A percentile compares a stretch with the other conserved stretches of the same genome.
These are phyloP conservation scores for Nepenthes alata DNA, from an alignment of 179 eudicot genomes.

Conservation along the genomic window DNA sequence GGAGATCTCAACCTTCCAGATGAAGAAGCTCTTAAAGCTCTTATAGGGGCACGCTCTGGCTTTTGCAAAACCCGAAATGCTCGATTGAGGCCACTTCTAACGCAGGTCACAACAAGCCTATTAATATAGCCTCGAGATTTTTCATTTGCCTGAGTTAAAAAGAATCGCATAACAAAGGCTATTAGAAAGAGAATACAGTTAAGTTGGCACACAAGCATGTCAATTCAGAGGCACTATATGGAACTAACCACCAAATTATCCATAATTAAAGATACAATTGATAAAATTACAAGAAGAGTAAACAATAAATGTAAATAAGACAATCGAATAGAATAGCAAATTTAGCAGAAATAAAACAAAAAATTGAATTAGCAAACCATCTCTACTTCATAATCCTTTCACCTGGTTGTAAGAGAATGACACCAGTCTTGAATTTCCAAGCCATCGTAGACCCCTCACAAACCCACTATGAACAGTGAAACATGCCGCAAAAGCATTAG, in stretches of 20 bases:
- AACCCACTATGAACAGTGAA: constrained; percentile 67
- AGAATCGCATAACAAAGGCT: neutral
- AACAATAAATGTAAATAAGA: neutral
- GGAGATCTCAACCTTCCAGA: constrained; percentile 66
- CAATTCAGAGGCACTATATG: too few species aligned
- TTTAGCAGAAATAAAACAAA: constrained; percentile 3
- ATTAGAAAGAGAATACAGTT: too few species aligned
- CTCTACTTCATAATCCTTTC: constrained; percentile 1
- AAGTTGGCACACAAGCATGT: too few species aligned
- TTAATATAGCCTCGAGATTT: constrained; percentile 80
- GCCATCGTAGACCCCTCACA: constrained; percentile 95
- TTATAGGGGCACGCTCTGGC: constrained; percentile 93
- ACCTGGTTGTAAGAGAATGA: constrained; percentile 92
- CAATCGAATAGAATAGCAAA: constrained; percentile 7
- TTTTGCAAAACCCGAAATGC: constrained; percentile 86
- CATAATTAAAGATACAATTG: neutral
- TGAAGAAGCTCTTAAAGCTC: constrained; percentile 95
- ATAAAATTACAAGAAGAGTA: neutral
- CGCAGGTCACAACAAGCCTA: constrained; percentile 82
- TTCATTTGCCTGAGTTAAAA: constrained; percentile 50
- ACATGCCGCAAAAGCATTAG: constrained; percentile 82
- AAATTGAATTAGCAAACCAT: neutral
- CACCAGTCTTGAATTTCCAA: constrained; percentile 88
- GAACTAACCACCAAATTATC: neutral
- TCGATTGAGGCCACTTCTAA: constrained; percentile 87